Conservation (phyloP, 441 rosid species). For the Syzygium malaccense region DNA sequence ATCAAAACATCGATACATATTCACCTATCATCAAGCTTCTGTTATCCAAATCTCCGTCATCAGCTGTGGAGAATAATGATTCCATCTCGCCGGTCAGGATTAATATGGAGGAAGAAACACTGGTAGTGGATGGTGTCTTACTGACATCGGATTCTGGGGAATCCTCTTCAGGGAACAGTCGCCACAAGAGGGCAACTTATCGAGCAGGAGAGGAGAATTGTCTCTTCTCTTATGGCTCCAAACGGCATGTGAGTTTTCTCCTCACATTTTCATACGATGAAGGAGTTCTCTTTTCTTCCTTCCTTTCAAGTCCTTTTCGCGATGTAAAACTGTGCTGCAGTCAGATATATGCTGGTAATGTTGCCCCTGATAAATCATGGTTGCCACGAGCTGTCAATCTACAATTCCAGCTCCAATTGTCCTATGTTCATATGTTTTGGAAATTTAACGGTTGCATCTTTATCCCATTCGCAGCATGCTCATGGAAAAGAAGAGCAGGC, state of each 20-base stretch:
- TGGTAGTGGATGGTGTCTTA: slow-evolving; percentile 59
- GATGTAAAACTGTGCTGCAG: neutral
- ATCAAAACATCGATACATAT: neutral
- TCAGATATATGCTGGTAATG: neutral
- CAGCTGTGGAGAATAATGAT: neutral
- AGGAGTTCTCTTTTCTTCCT: neutral
- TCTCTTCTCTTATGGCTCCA: neutral
- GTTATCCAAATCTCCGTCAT: neutral
- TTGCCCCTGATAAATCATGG: neutral
- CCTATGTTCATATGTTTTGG: neutral
- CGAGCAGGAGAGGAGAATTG: slow-evolving; percentile 38
- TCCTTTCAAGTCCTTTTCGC: neutral
- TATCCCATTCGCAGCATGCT: slow-evolving; percentile 26
- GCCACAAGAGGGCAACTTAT: slow-evolving; percentile 27
- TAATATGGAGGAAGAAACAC: slow-evolving; percentile 34
- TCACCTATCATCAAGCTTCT: neutral
- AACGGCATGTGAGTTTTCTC: neutral
- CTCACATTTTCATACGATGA: neutral
- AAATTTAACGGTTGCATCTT: neutral
- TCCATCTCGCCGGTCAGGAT: slow-evolving; percentile 9
- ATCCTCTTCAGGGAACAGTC: slow-evolving; percentile 12
- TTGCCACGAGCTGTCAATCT: neutral
- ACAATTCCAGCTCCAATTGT: neutral
- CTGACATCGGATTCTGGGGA: slow-evolving; percentile 19
- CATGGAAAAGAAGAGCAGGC: slow-evolving; percentile 37